phyloP scores from a whole-genome alignment of 768 basidiomycete species.

The Xerocomellus intermedius region DNA sequence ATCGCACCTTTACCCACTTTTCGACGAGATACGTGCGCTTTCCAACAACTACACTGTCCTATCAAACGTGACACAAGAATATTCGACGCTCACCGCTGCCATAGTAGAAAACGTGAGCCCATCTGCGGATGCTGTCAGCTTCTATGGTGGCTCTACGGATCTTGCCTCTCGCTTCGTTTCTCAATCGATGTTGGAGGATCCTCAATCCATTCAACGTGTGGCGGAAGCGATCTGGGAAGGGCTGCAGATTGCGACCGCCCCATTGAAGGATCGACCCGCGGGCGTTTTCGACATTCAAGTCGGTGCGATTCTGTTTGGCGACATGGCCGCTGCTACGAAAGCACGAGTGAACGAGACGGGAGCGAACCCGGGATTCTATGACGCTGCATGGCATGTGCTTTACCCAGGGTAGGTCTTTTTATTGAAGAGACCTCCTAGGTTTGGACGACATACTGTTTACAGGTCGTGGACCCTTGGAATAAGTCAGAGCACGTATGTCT shows the following conservation, averaged over 20 bases:
- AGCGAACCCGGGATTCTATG: slow-evolving; percentile 20
- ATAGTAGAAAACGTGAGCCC: slow-evolving; percentile 5
- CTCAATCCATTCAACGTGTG: neutral
- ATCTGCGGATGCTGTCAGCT: slow-evolving; percentile 1
- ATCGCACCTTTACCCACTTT: slow-evolving; percentile 12
- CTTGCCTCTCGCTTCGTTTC: slow-evolving; percentile 17
- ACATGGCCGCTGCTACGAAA: slow-evolving; percentile 10
- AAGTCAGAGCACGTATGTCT: neutral
- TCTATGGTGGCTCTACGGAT: slow-evolving; percentile 10
- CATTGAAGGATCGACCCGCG: neutral
- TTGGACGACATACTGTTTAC: neutral
- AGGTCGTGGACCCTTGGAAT: slow-evolving; percentile 15
- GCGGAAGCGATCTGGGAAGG: slow-evolving; percentile 22
- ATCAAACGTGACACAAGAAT: slow-evolving; percentile 13
- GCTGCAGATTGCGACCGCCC: slow-evolving; percentile 1
- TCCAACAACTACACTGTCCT: slow-evolving; percentile 9
- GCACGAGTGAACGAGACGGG: slow-evolving; percentile 13
- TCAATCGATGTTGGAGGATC: slow-evolving; percentile 1
- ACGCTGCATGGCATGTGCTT: slow-evolving; percentile 14
- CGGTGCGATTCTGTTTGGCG: slow-evolving; percentile 6
- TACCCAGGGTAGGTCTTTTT: slow-evolving; percentile 1
- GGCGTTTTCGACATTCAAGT: neutral
- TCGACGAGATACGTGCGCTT: slow-evolving; percentile 11
- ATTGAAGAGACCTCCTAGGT: neutral
- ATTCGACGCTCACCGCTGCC: slow-evolving; percentile 11